Evolutionary conservation across 139 green algal genomes (phyloP).

Genomic region (Pseudopediastrum boryanum): DNA sequence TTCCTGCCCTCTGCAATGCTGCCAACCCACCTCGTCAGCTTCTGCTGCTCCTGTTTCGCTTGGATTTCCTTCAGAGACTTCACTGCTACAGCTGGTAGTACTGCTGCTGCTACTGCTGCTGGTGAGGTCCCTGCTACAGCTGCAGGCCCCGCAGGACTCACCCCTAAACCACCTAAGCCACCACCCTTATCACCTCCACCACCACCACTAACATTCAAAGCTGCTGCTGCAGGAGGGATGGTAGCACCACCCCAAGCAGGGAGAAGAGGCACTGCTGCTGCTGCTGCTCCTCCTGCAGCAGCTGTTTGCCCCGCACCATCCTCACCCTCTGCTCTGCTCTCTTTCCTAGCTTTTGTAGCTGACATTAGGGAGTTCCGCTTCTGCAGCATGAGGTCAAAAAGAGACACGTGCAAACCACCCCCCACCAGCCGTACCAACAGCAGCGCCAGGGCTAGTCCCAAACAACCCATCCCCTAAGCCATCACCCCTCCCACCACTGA

Average conservation of each 20-base stretch:
- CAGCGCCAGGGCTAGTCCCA: background rate
- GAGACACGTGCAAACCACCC: constrained; percentile 10
- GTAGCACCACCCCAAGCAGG: constrained; percentile 24
- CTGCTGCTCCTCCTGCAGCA: too few species aligned
- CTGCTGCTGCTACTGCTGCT: too few species aligned
- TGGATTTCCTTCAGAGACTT: constrained; percentile 29
- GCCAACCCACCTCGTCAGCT: constrained; percentile 18
- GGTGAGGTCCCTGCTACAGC: background rate
- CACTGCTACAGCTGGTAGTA: background rate
- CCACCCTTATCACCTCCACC: too few species aligned
- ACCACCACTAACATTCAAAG: background rate
- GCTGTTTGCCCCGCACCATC: background rate
- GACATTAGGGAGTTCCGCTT: constrained; percentile 9
- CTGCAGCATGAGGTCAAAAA: constrained; percentile 17
- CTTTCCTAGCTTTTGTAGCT: too few species aligned
- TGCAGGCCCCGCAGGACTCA: background rate
- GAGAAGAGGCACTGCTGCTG: background rate
- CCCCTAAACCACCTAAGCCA: too few species aligned
- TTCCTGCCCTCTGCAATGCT: constrained; percentile 19
- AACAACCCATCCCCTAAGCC: too few species aligned
- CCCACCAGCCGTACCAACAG: background rate
- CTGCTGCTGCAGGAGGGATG: constrained; percentile 5
- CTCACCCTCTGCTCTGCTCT: background rate
- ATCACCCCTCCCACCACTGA: too few species aligned
- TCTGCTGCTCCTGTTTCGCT: constrained; percentile 24